Base-by-base conservation (phyloP, 2,329 filamentous ascomycete species). In the Emmonsiellopsis sp. region DNA sequence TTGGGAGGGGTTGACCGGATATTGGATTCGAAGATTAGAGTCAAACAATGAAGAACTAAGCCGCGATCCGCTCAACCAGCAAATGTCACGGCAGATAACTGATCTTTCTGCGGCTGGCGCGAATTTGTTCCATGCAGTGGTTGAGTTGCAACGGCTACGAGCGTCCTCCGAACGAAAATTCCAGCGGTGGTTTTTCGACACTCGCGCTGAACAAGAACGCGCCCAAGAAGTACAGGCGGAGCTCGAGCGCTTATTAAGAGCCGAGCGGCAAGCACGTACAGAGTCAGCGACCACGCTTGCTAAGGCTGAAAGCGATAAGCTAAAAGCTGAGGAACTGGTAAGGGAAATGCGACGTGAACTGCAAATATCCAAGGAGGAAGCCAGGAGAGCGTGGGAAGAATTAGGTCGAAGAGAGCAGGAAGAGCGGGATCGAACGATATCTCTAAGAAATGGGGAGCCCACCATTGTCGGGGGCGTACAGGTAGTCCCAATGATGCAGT, bases 111-210 rank as follows among this genome's bases (percentile, higher is more conserved):
- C 93, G 7, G 93, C 93, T 0, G 93, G 93, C 10, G 93, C 93
- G 5, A 98, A 98, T 62, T 78, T 98, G 0, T 98, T 98, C 69
- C 93, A 98, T 68, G 93, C 93, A 8, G 91, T 98, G 0, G 93
- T 98, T 3, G 93, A 98, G 70, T 76, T 98, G 45, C 93, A 98
- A 69, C 85, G 93, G 32, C 78, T 98, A 30, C 86, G 93, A 43
- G 93, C 93, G 38, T 95, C 90, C 53, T 97, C 92, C 0, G 93
- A 98, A 70, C 84, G 93, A 59, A 97, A 97, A 68, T 98, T 98
- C 63, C 93, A 98, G 71, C 82, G 93, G 50, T 98, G 93, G 93
- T 97, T 97, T 72, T 95, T 95, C 62, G 93, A 98, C 68, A 95
- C 91, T 7, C 81, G 91, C 50, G 81, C 85, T 34, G 91, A 97